Conservation (phyloP, 495 filamentous ascomycete genomes). For the Aspergillus sclerotiicarbonarius region DNA sequence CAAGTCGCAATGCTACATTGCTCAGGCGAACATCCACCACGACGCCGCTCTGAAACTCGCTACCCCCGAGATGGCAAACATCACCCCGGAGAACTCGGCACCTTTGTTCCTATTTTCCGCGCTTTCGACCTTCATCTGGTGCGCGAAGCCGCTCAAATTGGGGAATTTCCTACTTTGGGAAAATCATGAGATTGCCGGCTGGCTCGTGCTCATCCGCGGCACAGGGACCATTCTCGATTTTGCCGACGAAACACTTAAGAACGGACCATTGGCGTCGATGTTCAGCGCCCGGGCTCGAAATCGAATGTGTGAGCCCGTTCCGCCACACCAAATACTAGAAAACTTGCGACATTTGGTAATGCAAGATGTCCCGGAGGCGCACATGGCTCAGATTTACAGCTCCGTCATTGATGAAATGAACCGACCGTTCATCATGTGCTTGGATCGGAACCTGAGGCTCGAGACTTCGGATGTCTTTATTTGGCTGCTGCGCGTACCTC, state of each 20-base stretch:
- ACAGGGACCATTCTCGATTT: conserved; percentile 34
- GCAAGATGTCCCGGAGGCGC: not conserved
- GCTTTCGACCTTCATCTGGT: conserved; percentile 26
- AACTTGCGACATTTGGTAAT: conserved; percentile 1
- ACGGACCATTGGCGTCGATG: conserved; percentile 22
- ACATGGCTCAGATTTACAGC: not conserved
- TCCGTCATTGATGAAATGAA: conserved; percentile 5
- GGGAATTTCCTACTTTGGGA: conserved; percentile 34
- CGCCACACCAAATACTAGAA: not conserved
- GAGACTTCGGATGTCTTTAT: conserved; percentile 6
- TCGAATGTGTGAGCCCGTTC: not conserved
- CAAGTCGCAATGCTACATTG: conserved; percentile 17
- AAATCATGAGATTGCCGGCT: conserved; percentile 38
- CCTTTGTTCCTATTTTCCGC: conserved; percentile 39
- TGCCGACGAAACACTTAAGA: conserved; percentile 18
- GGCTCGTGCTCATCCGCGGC: conserved; percentile 38
- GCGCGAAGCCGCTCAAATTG: conserved; percentile 16
- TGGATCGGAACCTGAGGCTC: not conserved
- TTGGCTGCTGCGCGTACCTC: conserved; percentile 7
- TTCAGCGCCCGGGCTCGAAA: conserved; percentile 14
- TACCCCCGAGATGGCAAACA: conserved; percentile 19
- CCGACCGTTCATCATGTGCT: not conserved
- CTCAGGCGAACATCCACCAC: conserved; percentile 35
- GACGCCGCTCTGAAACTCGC: conserved; percentile 29
- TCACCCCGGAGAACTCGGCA: conserved; percentile 28